Evolutionary conservation across 306 rosid species (phyloP).

Genomic region (Vachellia collinsii): DNA sequence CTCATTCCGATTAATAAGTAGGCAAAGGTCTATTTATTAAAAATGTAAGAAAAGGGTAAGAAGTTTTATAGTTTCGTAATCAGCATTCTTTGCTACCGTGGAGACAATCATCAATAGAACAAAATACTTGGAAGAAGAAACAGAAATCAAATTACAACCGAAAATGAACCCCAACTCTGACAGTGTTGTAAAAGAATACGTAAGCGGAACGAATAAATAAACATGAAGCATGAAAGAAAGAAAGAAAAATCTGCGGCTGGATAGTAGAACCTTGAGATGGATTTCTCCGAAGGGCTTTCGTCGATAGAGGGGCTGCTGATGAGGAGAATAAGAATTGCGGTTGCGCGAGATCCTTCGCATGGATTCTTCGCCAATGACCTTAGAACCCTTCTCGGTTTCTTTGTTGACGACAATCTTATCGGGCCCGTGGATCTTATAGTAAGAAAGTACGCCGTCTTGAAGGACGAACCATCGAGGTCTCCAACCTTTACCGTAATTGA

Average conservation of each 20-base stretch:
- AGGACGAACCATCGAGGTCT: conserved; percentile 87
- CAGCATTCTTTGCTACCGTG: neutral
- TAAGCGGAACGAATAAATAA: neutral
- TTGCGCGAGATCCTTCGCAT: conserved; percentile 61
- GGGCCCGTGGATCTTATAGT: conserved; percentile 89
- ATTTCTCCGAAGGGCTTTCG: conserved; percentile 61
- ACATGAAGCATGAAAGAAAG: neutral
- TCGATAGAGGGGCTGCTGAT: neutral
- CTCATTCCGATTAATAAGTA: neutral
- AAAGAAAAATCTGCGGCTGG: neutral
- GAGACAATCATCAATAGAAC: neutral
- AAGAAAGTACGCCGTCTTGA: conserved; percentile 88
- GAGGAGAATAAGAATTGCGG: conserved; percentile 24
- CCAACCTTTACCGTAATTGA: conserved; percentile 96
- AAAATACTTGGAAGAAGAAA: neutral
- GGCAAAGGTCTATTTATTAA: neutral
- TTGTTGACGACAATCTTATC: conserved; percentile 70
- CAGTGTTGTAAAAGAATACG: neutral
- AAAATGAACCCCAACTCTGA: conserved; percentile 3
- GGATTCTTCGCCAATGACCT: conserved; percentile 86
- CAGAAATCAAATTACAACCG: conserved; percentile 17
- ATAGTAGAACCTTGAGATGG: conserved; percentile 44
- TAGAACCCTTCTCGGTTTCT: conserved; percentile 89
- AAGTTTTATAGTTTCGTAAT: conserved; percentile 7
- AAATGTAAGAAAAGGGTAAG: neutral